Base-by-base conservation (phyloP, 2,329 filamentous ascomycete genomes). In the Microsporum canis region DNA sequence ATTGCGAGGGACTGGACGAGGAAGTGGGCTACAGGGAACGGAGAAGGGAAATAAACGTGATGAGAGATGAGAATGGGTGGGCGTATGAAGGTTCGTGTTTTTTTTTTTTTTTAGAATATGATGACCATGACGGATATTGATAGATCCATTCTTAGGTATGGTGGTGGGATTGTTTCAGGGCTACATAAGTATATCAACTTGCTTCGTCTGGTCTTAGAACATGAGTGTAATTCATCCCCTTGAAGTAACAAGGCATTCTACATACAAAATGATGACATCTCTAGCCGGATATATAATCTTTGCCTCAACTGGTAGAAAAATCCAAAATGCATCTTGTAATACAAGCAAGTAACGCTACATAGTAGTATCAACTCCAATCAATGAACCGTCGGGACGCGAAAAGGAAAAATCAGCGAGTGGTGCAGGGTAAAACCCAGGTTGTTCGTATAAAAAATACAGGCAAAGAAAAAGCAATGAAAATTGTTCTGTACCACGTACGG, bases 1-100 rank as follows among this genome's bases (percentile, higher is more conserved):
- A 86, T 82, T 58, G 91, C 86, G 5, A 82, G 80, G 73, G 78
- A 81, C n/a, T 91, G 89, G 79, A 87, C 89, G 53, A 80, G 81
- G 68, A 83, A 84, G 67, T 90, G 91, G 73, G 91, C 91, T 8
- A 81, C 69, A 8, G 66, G 75, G 63, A 60, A 59, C 41, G 60
- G 34, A 34, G 51, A 36, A 17, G 59, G 31, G 29, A 14, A 58
- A 8, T 55, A 55, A 31, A 36, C 31, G 51, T 17, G 31, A 31
- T 2, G 10, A 29, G 10, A 17, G 5, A 3, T 0, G 31, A n/a
- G 31, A 6, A 29, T 33, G 12, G 12, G 10, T 29, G n/a, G 23
- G 36, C n/a, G 17, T 36, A 36, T 55, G 14, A 34, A 36, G 5
- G 14, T 17, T 17, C 8, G 23, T n/a, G 3, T 3, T 29, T 29